Percentiles rank a stretch among this genome's conserved stretches.
Evolutionary conservation across 2,329 filamentous ascomycete species (phyloP).

Genomic region (Exserohilum turcica): DNA sequence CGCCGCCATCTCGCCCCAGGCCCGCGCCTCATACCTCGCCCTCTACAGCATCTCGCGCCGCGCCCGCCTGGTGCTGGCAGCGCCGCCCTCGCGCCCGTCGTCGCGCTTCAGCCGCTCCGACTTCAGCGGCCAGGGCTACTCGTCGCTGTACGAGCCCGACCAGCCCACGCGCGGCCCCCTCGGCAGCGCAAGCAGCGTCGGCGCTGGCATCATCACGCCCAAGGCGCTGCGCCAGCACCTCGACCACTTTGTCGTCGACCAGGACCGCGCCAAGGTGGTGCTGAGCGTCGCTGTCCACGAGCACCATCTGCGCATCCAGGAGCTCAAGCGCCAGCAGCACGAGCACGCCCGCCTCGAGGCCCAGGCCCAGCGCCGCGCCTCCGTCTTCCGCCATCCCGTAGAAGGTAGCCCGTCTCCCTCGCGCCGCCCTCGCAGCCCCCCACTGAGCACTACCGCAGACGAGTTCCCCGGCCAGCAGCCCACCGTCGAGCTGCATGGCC

Average conservation of each 20-base stretch:
- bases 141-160: conserved; percentile 66
- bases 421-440: conserved; percentile 17
- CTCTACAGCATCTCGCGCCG: conserved; percentile 38
- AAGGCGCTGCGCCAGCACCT: conserved; percentile 81
- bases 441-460: conserved; percentile 52
- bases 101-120: conserved; percentile 63
- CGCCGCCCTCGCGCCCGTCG: conserved; percentile 32
- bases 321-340: conserved; percentile 74
- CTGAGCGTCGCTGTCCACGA: conserved; percentile 94
- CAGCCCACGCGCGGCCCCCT: conserved; percentile 67
- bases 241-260: conserved; percentile 94
- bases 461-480: conserved; percentile 67
- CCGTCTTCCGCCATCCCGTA: conserved; percentile 71
- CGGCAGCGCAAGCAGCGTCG: conserved; percentile 62
- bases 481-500: conserved; percentile 49
- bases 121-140: conserved; percentile 67
- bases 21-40: conserved; percentile 49
- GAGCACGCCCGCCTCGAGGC: conserved; percentile 77
- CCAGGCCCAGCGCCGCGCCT: conserved; percentile 72
- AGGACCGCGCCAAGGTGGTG: conserved; percentile 92
- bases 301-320: conserved; percentile 87
- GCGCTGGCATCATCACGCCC: conserved; percentile 64
- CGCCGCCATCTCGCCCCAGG: conserved; percentile 46
- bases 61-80: conserved; percentile 7
- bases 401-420: too few relatives aligned